Base-by-base conservation (phyloP, 768 basidiomycete genomes). In the Kondoa subrosea region DNA sequence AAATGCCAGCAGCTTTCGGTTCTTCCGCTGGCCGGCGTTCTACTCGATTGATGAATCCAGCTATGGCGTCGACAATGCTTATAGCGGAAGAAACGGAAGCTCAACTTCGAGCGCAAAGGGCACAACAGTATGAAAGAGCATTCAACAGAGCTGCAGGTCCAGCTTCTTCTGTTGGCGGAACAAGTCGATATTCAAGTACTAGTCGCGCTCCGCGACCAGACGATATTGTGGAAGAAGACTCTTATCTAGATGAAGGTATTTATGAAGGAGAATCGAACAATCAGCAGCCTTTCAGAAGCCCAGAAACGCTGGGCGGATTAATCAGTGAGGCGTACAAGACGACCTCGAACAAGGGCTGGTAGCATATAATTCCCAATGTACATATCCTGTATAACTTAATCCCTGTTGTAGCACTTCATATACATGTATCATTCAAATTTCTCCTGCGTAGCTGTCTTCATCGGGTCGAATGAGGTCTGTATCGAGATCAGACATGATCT, bases 71-170 rank as follows among this genome's bases (percentile, higher is more conserved):
- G 12, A 63, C 61, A 21, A n/a, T 16, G n/a, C 61, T 63, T 3
- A 63, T 63, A 33, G 33, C 16, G 8, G 61, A 63, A 17, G 61
- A 63, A 15, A 30, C 14, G 14, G 1, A 30, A 16, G 27, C 31
- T 31, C 33, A 62, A 17, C 3, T 21, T 2, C 64, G 68, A 1
- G 68, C 67, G 17, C 67, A 67, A n/a, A 70, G 69, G 34, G 67
- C 69, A 1, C 56, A 63, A 33, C 25, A 68, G 40, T 72, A 72
- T 64, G 69, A 72, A 31, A 62, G 66, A 33, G 71, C 71, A 14
- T 70, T 67, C 57, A 64, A 69, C 29, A 63, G 64, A 8, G 61
- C 61, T 31, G 61, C 29, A 3, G 58, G 58, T 8, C 25, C 58
- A 8, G 58, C 58, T 4, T 25, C 58, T 25, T 25, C 40, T 21